Base-by-base conservation (phyloP, 2,329 filamentous ascomycete genomes). In the Chaetomium sp. region DNA sequence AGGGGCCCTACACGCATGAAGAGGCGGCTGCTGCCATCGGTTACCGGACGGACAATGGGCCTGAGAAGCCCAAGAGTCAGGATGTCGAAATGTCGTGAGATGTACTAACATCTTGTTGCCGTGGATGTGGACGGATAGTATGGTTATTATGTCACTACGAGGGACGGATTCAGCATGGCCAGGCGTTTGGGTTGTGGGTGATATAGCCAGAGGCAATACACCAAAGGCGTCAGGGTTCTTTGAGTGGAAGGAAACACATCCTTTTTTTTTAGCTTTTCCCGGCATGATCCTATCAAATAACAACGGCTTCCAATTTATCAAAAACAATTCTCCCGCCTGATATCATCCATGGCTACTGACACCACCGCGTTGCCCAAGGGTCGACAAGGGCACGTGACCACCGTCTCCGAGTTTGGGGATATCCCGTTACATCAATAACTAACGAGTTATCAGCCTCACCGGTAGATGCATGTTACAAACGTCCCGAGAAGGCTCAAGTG, bases 1-100 rank as follows among this genome's bases (percentile, higher is more conserved):
- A 95, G 67, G 89, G 89, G 65, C 88, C 90, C 8, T 94, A 95
- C 71, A 86, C 86, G 5, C 90, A 95, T 67, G 88, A 89, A 67
- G 84, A 91, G 64, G 89, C 91, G 36, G 89, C 95, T 67, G 89
- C 88, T 12, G 90, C 87, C 0, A 77, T 86, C 38, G 89, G 89
- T 41, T 73, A 91, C 54, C 76, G 79, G 53, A 85, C 82, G 36
- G 86, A 91, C 68, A 91, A 91, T 69, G 81, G 72, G 61, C 64
- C 64, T 7, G 54, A 54, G 48, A 74, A 76, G 62, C 70, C 77
- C 62, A 72, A 78, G 54, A 69, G 70, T 61, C 69, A 74, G 56
- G 72, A 74, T 51, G 63, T 75, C 27, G 70, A 71, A 55, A 74
- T 74, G 70, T 64, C 66, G 36, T 71, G 64, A 62, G 19, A 27